Evolutionary conservation across 148 eudicot species (phyloP), one percentile per base, ranked within the genome.

Genomic region (Beta vulgaris): DNA sequence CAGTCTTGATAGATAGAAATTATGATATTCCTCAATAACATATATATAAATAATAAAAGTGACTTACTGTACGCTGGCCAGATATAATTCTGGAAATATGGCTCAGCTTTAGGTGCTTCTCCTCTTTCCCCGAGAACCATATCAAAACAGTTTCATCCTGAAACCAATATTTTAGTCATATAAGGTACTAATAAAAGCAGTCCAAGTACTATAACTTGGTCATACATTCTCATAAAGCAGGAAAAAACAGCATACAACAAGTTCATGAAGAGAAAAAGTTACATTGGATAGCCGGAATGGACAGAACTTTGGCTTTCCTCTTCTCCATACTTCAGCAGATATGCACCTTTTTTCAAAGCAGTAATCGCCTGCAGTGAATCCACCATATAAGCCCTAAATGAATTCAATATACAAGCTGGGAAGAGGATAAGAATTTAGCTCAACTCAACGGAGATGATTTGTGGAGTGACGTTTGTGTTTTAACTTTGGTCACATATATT

Each of bases 61-160:
- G 65, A 87, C 91, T 88, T 82, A 94, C 98, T 58, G 98, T 94
- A 68, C 98, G 97, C 85, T 94, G 98, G 57, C 98, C 98, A 69
- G 98, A 94, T 73, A 94, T 88, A 77, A 94, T 91, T 86, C 92
- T 90, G 81, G 97, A 87, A 32, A 93, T 90, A 77, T 91, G 95
- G 83, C 87, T 86, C 59, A 94, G 86, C 85, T 88, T 94, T 48
- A 94, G 88, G 73, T 88, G 97, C 80, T 91, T 93, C 86, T 93
- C 98, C 81, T 93, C 98, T 82, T 91, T 93, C 34, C 95, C 95
- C 13, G 97, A 93, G 80, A 88, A 87, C 98, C 98, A 93, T 81
- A 91, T 87, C 74, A 93, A 82, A 72, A 86, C 85, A 83, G 95
- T 87, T 80, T 91, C 98, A 80, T 93, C 97, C 97, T 93, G 90